These are phyloP conservation scores for Brassica balearica DNA, from an alignment of 441 rosid species.

Conservation along the genomic window DNA sequence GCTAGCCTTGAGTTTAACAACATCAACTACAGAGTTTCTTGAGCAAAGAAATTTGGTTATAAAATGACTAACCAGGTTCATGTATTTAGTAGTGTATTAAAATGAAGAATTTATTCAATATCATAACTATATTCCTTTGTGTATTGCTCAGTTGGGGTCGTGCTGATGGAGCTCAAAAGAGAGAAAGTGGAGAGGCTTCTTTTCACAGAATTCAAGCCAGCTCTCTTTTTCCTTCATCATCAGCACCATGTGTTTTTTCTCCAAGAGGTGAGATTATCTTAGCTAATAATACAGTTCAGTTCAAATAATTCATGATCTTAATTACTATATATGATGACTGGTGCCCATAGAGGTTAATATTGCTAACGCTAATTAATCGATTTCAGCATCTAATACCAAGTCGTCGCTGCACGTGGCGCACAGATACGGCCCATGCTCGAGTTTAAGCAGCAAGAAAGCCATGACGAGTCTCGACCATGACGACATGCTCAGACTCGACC, in stretches of 20 bases:
- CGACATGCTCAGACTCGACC: conserved; percentile 59
- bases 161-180: conserved; percentile 24
- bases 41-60: conserved; percentile 20
- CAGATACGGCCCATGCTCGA: conserved; percentile 75
- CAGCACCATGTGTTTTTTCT: conserved; percentile 42
- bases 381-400: conserved; percentile 47
- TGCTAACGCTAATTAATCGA: neutral
- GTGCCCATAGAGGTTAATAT: no score
- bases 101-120: conserved; percentile 28
- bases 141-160: conserved; percentile 25
- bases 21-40: conserved; percentile 18
- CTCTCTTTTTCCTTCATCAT: conserved; percentile 35
- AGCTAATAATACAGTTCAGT: neutral
- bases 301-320: no score
- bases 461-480: conserved; percentile 33
- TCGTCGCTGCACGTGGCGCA: conserved; percentile 62
- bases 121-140: neutral
- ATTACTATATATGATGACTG: no score
- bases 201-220: conserved; percentile 29
- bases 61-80: conserved; percentile 20
- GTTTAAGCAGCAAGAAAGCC: conserved; percentile 20
- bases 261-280: conserved; percentile 22
- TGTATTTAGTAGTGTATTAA: no score
- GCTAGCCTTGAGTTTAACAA: conserved; percentile 38
- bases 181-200: neutral